phyloP scores from a whole-genome alignment of 2,329 filamentous ascomycete species.

The Periconia sp. region DNA sequence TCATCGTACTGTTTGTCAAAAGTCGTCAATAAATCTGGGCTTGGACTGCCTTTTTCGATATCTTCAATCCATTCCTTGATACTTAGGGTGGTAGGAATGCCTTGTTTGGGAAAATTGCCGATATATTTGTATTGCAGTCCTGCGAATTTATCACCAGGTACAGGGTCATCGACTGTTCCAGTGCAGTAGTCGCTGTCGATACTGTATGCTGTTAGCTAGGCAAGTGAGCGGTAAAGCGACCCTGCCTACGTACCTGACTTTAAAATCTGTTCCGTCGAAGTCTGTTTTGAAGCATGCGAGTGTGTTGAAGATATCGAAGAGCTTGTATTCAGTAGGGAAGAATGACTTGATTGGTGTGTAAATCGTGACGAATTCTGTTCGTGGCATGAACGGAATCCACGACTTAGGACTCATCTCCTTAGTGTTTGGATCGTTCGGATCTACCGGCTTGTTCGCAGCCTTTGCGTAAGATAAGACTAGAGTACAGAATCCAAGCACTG shows the following conservation, averaged over 20 bases:
- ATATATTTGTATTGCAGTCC: slow-evolving; percentile 6
- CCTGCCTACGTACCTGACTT: slow-evolving; percentile 1
- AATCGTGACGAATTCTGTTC: slow-evolving; percentile 23
- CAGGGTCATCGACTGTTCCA: slow-evolving; percentile 13
- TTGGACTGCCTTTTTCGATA: slow-evolving; percentile 15
- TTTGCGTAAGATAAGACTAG: slow-evolving; percentile 25
- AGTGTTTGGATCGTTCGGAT: slow-evolving; percentile 1
- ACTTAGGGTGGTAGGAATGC: slow-evolving; percentile 7
- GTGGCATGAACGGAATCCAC: slow-evolving; percentile 21
- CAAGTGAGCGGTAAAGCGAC: slow-evolving; percentile 1
- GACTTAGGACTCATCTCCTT: slow-evolving; percentile 16
- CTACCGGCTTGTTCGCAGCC: slow-evolving; percentile 6
- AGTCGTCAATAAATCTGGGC: slow-evolving; percentile 5
- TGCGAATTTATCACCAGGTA: slow-evolving; percentile 12
- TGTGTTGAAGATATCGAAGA: slow-evolving; percentile 19
- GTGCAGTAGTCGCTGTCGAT: slow-evolving; percentile 20
- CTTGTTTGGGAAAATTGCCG: slow-evolving; percentile 2
- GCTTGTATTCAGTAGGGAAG: slow-evolving; percentile 12
- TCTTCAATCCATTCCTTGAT: slow-evolving; percentile 21
- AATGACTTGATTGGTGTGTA: slow-evolving; percentile 15
- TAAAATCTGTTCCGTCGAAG: not conserved
- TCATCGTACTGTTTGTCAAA: slow-evolving; percentile 18
- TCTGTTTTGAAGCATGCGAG: slow-evolving; percentile 24
- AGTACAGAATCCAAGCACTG: slow-evolving; percentile 26
- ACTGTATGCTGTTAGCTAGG: slow-evolving; percentile 16